A percentile compares a stretch with the other conserved stretches of the same genome.
Evolutionary conservation across 495 filamentous ascomycete species (phyloP).

Genomic region (Bombardia bombarda): DNA sequence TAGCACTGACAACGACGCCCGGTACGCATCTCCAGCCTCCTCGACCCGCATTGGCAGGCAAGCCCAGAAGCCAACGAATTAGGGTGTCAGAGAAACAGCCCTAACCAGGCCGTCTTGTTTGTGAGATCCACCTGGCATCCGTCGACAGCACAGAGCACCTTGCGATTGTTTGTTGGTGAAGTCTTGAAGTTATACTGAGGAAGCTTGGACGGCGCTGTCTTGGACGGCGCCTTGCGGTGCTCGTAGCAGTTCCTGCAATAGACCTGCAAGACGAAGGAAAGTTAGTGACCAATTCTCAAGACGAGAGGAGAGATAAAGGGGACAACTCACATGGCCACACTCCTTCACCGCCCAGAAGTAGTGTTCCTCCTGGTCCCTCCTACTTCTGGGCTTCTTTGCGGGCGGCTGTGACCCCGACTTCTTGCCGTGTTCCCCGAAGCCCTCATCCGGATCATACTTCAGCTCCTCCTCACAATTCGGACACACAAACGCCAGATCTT

Average conservation of each 20-base stretch:
- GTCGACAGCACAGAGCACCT: constrained; percentile 33
- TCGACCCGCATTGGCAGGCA: not conserved
- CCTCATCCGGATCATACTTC: constrained; percentile 32
- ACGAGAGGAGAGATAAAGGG: not conserved
- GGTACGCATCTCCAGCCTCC: not conserved
- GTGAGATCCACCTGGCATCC: constrained; percentile 32
- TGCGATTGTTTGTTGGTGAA: constrained; percentile 1
- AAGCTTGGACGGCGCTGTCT: constrained; percentile 16
- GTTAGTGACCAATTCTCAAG: not conserved
- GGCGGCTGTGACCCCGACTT: constrained; percentile 9
- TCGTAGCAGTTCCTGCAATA: constrained; percentile 40
- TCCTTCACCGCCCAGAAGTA: constrained; percentile 43
- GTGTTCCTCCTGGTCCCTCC: constrained; percentile 37
- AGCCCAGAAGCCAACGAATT: not conserved
- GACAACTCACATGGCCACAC: constrained; percentile 38
- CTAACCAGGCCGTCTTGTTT: constrained; percentile 35
- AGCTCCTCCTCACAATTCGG: constrained; percentile 39
- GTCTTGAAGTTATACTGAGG: not conserved
- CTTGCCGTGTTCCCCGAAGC: constrained; percentile 3
- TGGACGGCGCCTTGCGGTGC: constrained; percentile 12
- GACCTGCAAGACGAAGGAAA: constrained; percentile 17
- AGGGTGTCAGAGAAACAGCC: constrained; percentile 29
- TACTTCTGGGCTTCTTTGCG: constrained; percentile 27
- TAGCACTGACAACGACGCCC: too few relatives aligned
- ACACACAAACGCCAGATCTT: constrained; percentile 34